Base-by-base conservation (phyloP, 495 filamentous ascomycete species). In the Aspergillus leporis region DNA sequence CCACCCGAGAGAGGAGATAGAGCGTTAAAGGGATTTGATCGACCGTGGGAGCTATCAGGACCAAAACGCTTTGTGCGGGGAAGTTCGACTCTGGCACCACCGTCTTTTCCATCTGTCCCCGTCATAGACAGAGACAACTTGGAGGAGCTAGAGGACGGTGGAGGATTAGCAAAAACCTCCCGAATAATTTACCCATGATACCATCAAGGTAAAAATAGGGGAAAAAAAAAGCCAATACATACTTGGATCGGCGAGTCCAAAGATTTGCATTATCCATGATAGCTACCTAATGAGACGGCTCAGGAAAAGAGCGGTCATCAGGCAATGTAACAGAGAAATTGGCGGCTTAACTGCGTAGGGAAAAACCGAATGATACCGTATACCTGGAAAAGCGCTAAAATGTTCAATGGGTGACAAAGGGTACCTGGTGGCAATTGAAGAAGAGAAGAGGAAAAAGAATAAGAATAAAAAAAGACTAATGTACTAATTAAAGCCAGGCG, bases 231-330 rank as follows among this genome's bases (percentile, higher is more conserved):
- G 0, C 36, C 55, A 18, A 53, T 19, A 68, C 89, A 78, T 84
- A 96, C 91, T 93, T 95, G 70, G 90, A 86, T 74, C 92, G 90
- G 72, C 92, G 89, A 81, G 87, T 91, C 92, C 92, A 97, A 84
- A 96, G 74, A 66, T 82, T 84, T 74, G 82, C 83, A 70, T 85
- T 85, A 77, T 87, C 85, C 83, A 86, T 88, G 62, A 68, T 47
- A 72, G 63, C 63, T 68, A 68, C 69, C 62, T 70, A 64, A 66
- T 70, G 65, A 72, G 68, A 69, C 68, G 67, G 72, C 68, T 70
- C 70, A 66, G 65, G 70, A 71, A 71, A 66, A 63, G 69, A 74
- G 70, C 73, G 75, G 70, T 77, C 70, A 75, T 74, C 67, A 70
- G 72, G 64, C 58, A 62, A 63, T 66, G 67, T 63, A 63, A 47